A percentile compares a stretch with the other conserved stretches of the same genome.
These are phyloP conservation scores for Malassezia psittaci DNA, from an alignment of 1,284 basidiomycete genomes.

Conservation along the genomic window DNA sequence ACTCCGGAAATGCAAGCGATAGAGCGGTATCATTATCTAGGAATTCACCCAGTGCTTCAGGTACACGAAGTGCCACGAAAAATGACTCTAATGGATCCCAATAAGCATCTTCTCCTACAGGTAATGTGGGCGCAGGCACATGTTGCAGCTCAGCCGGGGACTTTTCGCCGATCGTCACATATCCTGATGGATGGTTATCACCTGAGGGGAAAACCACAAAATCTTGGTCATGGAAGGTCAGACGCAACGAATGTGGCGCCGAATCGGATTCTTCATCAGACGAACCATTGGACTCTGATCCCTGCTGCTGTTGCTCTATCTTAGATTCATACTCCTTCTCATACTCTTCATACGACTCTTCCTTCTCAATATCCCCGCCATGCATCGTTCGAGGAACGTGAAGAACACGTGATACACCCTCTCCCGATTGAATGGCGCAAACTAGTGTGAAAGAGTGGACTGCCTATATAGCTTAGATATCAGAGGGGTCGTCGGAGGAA, in stretches of 20 bases:
- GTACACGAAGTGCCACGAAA: slow-evolving; percentile 32
- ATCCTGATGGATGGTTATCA: slow-evolving; percentile 1
- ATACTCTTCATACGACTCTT: neutral
- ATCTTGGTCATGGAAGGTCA: slow-evolving; percentile 40
- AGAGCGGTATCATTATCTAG: slow-evolving; percentile 39
- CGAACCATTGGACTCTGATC: no score
- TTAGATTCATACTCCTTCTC: neutral
- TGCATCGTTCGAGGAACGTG: neutral
- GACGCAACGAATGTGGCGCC: slow-evolving; percentile 19
- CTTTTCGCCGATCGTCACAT: slow-evolving; percentile 2
- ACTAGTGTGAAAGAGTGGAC: no score
- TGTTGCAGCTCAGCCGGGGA: slow-evolving; percentile 11
- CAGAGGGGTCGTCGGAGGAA: no score
- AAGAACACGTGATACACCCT: neutral
- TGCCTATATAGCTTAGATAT: no score
- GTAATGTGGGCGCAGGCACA: slow-evolving; percentile 29
- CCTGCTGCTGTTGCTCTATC: neutral
- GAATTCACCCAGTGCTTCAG: slow-evolving; percentile 42
- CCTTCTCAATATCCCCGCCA: neutral
- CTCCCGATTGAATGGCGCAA: no score
- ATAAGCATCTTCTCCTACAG: slow-evolving; percentile 23
- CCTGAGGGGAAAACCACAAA: slow-evolving; percentile 28
- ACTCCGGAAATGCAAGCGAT: slow-evolving; percentile 28
- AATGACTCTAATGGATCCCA: slow-evolving; percentile 35
- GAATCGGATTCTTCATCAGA: slow-evolving; percentile 2